A percentile compares a stretch with the other conserved stretches of the same genome.
Conservation (phyloP, 2,329 filamentous ascomycete species). For the Pyricularia grisea region DNA sequence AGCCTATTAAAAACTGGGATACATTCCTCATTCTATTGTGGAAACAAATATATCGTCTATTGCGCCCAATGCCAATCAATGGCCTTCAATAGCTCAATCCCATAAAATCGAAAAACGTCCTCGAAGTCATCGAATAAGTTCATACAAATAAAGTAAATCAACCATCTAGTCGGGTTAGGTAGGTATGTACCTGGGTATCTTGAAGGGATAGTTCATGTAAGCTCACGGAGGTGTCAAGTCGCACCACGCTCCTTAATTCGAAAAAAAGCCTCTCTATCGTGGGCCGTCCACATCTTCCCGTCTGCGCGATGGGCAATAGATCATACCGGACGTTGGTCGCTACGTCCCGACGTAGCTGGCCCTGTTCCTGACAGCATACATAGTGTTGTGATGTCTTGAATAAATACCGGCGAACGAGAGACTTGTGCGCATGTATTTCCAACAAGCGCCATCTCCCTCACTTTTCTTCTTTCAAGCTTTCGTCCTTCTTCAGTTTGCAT, state of each 20-base stretch:
- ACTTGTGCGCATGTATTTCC: neutral
- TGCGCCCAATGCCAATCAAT: too few species aligned
- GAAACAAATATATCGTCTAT: too few species aligned
- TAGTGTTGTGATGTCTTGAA: neutral
- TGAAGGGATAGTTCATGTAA: neutral
- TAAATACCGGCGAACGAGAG: neutral
- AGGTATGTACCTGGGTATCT: neutral
- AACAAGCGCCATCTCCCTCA: neutral
- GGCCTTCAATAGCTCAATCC: too few species aligned
- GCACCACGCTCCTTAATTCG: neutral
- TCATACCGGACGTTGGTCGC: neutral
- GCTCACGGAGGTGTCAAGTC: neutral
- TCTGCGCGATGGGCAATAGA: neutral
- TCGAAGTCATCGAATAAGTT: neutral
- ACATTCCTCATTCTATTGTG: too few species aligned
- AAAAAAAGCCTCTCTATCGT: neutral
- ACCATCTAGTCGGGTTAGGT: neutral
- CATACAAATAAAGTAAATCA: neutral
- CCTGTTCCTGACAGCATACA: neutral
- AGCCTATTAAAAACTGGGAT: neutral
- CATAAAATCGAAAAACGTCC: neutral
- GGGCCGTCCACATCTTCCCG: neutral
- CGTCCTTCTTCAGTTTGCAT: neutral
- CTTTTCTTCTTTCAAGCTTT: too few species aligned
- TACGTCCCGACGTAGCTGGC: neutral